phyloP scores from a whole-genome alignment of 768 basidiomycete species.

The Mycena pura region DNA sequence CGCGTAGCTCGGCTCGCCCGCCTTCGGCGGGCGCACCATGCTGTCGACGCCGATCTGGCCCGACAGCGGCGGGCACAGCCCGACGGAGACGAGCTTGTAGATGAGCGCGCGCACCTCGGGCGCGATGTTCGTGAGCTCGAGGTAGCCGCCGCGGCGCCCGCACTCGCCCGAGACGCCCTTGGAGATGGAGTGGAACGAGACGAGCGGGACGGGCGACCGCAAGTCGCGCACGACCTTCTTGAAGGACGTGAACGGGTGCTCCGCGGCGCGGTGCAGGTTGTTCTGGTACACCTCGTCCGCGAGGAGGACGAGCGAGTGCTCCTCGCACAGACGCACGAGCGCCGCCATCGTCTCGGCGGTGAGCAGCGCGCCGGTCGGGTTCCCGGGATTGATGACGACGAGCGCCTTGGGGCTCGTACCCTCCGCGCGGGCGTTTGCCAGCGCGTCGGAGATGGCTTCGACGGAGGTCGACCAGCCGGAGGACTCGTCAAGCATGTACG shows the following conservation, averaged over 20 bases:
- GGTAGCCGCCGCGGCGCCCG: constrained; percentile 96
- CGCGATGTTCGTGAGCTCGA: constrained; percentile 86
- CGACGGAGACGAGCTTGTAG: constrained; percentile 96
- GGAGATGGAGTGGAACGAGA: constrained; percentile 97
- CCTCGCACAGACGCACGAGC: constrained; percentile 85
- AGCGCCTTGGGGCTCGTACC: constrained; percentile 79
- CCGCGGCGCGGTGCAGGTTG: constrained; percentile 73
- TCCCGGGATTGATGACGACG: constrained; percentile 98
- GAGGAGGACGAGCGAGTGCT: constrained; percentile 84
- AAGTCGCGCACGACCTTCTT: constrained; percentile 81
- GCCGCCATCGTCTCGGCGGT: constrained; percentile 71
- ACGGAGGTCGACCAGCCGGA: constrained; percentile 85
- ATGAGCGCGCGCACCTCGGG: constrained; percentile 82
- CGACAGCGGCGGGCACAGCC: constrained; percentile 85
- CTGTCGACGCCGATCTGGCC: constrained; percentile 96
- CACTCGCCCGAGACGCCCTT: constrained; percentile 98
- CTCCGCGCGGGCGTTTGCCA: constrained; percentile 67
- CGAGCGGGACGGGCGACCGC: constrained; percentile 77
- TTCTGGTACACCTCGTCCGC: constrained; percentile 99
- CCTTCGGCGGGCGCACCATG: constrained; percentile 88
- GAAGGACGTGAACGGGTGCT: constrained; percentile 89
- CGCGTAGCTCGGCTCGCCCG: constrained; percentile 75
- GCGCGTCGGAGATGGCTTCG: constrained; percentile 65
- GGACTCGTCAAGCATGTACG: constrained; percentile 88
- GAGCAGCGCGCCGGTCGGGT: constrained; percentile 92